These are phyloP conservation scores for Aspergillus neotritici DNA, from an alignment of 2,329 filamentous ascomycete species.

Conservation along the genomic window DNA sequence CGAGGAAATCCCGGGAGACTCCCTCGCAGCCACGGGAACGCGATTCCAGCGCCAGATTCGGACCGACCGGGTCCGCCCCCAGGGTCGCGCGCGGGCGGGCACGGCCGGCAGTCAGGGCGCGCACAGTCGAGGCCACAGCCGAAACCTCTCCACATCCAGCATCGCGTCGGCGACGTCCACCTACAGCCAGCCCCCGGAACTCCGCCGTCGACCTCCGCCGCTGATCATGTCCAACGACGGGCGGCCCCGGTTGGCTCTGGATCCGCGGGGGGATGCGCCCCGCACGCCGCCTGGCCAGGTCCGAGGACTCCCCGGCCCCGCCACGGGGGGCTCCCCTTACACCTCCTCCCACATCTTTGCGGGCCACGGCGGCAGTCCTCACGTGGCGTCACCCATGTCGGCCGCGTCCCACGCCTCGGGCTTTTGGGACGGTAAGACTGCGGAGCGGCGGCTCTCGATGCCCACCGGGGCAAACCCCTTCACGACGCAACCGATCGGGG, in stretches of 20 bases:
- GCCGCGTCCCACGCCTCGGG: conserved; percentile 64
- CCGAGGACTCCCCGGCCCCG: conserved; percentile 58
- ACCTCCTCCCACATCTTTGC: conserved; percentile 77
- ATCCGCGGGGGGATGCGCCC: conserved; percentile 58
- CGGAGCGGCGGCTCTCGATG: conserved; percentile 72
- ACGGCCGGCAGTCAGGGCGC: conserved; percentile 68
- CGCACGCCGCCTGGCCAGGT: conserved; percentile 60
- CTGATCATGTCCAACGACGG: conserved; percentile 75
- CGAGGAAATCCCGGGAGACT: conserved; percentile 91
- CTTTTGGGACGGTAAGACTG: conserved; percentile 65
- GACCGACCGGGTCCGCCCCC: conserved; percentile 73
- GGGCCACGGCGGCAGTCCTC: conserved; percentile 64
- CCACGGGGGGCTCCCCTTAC: conserved; percentile 71
- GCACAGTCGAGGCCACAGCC: conserved; percentile 70
- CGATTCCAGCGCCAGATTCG: conserved; percentile 88
- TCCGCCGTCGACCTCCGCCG: conserved; percentile 69
- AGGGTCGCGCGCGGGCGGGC: conserved; percentile 68
- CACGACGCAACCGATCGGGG: conserved; percentile 54
- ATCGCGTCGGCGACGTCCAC: conserved; percentile 70
- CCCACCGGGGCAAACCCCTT: conserved; percentile 72
- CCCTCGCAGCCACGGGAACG: conserved; percentile 84
- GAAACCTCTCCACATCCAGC: conserved; percentile 82
- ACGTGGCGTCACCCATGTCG: conserved; percentile 71
- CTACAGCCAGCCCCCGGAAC: conserved; percentile 58
- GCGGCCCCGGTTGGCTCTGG: conserved; percentile 43